phyloP scores from a whole-genome alignment of 108 stramenopile genomes.

The Conticribra guillardii region DNA sequence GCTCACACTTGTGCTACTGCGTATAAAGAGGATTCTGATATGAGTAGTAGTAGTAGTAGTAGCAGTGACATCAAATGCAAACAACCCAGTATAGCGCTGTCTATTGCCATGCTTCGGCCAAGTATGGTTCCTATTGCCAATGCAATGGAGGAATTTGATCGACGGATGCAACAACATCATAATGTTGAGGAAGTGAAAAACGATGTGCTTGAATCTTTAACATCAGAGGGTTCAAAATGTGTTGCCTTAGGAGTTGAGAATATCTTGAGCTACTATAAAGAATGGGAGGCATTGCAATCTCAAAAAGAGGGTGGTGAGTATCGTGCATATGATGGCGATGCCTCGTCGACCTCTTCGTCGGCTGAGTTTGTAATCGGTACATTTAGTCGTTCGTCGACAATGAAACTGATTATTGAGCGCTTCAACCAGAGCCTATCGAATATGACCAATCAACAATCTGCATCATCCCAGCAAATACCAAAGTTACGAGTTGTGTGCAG shows the following conservation, averaged over 20 bases:
- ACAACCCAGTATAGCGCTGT: conserved; percentile 11
- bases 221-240: conserved; percentile 25
- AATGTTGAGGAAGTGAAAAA: conserved; percentile 3
- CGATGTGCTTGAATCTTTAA: conserved; percentile 21
- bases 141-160: conserved; percentile 45
- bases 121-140: conserved; percentile 64
- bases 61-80: background rate
- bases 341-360: background rate
- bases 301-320: background rate
- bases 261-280: conserved; percentile 8
- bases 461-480: background rate
- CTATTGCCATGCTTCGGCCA: conserved; percentile 58
- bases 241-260: conserved; percentile 30
- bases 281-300: conserved; percentile 1
- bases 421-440: conserved; percentile 12
- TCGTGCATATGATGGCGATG: background rate
- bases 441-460: background rate
- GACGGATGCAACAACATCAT: conserved; percentile 7
- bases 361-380: conserved; percentile 42
- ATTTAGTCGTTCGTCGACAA: conserved; percentile 58
- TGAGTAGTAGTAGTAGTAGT: no score
- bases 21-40: no score
- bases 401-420: conserved; percentile 29
- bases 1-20: conserved; percentile 22
- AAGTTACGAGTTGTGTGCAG: conserved; percentile 41